Evolutionary conservation across 345 rosid species (phyloP).

Genomic region (Hypericum androsaemum): DNA sequence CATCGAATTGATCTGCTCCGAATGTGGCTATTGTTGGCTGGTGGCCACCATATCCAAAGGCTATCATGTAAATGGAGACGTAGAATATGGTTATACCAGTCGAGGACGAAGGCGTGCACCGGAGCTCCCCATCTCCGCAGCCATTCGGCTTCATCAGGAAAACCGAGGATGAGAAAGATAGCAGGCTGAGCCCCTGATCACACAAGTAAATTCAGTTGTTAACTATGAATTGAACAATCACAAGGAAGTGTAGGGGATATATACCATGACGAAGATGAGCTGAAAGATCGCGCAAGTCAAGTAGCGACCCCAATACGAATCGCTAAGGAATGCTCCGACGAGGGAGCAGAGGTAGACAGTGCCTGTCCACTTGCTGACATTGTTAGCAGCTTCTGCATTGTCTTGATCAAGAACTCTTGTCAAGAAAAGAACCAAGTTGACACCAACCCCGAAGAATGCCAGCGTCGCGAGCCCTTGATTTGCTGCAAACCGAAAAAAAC

Average conservation of each 20-base stretch:
- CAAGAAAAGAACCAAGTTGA: constrained; percentile 68
- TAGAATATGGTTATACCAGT: constrained; percentile 42
- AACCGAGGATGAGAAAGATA: constrained; percentile 52
- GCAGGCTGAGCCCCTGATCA: constrained; percentile 45
- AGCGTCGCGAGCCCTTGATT: constrained; percentile 82
- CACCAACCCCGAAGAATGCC: constrained; percentile 92
- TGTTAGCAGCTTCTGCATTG: constrained; percentile 78
- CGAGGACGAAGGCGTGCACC: constrained; percentile 35
- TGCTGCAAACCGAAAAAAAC: constrained; percentile 21
- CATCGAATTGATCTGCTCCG: constrained; percentile 78
- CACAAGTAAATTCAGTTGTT: too few relatives aligned
- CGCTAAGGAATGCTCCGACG: constrained; percentile 86
- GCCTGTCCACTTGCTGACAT: constrained; percentile 89
- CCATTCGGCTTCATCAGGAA: constrained; percentile 56
- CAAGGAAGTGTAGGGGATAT: neutral
- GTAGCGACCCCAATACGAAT: constrained; percentile 94
- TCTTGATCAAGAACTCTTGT: constrained; percentile 72
- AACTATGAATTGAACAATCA: neutral
- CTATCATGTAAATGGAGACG: constrained; percentile 54
- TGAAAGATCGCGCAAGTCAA: constrained; percentile 58
- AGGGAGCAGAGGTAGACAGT: constrained; percentile 82
- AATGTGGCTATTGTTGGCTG: constrained; percentile 86
- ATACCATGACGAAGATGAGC: constrained; percentile 41
- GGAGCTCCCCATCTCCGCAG: constrained; percentile 48
- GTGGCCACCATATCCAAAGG: constrained; percentile 87